These are phyloP conservation scores for Tuber calosporum DNA, from an alignment of 495 filamentous ascomycete genomes.

Conservation along the genomic window DNA sequence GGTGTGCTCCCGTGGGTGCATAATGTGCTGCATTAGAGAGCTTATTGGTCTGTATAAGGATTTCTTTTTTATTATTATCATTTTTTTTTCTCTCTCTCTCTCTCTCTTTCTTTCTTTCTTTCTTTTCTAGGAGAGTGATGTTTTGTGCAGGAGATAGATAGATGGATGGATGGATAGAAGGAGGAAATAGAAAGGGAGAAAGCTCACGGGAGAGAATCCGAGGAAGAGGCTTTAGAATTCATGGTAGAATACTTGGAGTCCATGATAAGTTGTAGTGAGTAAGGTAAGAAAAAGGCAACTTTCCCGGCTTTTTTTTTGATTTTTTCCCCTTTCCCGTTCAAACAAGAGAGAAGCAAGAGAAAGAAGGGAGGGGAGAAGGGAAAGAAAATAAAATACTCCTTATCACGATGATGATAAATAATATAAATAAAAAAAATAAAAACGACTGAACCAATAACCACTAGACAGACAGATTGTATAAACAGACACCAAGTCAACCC, in stretches of 20 bases:
- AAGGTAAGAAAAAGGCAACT: background rate
- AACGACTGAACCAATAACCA: background rate
- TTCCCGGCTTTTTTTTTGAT: too few relatives aligned
- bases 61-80: conserved; percentile 7
- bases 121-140: background rate
- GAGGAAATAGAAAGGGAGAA: conserved; percentile 6
- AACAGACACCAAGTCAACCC: background rate
- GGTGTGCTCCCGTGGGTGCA: conserved; percentile 17
- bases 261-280: conserved; percentile 16
- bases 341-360: background rate
- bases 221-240: conserved; percentile 26
- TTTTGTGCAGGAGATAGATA: background rate
- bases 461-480: background rate
- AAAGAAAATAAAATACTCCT: background rate
- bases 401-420: background rate
- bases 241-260: conserved; percentile 23
- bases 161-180: background rate
- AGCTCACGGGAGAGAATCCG: conserved; percentile 31
- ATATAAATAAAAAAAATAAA: background rate
- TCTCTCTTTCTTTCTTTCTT: too few relatives aligned
- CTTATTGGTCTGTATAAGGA: conserved; percentile 24
- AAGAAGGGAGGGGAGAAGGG: conserved; percentile 7
- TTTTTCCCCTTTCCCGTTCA: background rate
- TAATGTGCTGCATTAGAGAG: conserved; percentile 33
- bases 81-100: background rate